phyloP scores from a whole-genome alignment of 371 early-diverging fungal genomes.

The Lichtheimia corymbifera region DNA sequence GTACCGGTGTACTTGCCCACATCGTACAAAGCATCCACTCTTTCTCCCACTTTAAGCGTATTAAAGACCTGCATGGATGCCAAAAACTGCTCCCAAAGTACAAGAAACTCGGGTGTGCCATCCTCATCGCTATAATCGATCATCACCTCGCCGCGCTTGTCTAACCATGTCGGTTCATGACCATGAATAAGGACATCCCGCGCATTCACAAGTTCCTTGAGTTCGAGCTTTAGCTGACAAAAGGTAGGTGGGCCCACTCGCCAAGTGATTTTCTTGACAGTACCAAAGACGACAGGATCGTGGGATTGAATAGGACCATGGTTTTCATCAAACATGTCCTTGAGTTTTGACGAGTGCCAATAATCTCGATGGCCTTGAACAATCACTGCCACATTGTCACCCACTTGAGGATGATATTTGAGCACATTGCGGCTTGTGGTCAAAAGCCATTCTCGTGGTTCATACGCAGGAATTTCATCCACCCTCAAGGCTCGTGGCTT shows the following conservation, averaged over 20 bases:
- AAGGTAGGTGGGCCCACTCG: conserved; percentile 73
- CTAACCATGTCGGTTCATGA: conserved; percentile 40
- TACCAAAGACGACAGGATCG: conserved; percentile 61
- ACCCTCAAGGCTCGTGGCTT: conserved; percentile 24
- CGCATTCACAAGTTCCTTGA: conserved; percentile 37
- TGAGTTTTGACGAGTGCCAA: conserved; percentile 53
- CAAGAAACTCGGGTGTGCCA: conserved; percentile 70
- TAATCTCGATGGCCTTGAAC: conserved; percentile 69
- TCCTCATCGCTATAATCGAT: conserved; percentile 75
- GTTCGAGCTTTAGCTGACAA: conserved; percentile 57
- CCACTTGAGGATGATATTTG: conserved; percentile 74
- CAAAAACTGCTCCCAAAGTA: conserved; percentile 64
- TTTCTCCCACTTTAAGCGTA: conserved; percentile 46
- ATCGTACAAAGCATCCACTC: conserved; percentile 68
- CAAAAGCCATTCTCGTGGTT: conserved; percentile 66
- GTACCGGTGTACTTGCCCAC: conserved; percentile 65
- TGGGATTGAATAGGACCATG: conserved; percentile 52
- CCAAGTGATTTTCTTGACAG: conserved; percentile 59
- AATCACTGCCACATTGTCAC: conserved; percentile 64
- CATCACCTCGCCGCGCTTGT: conserved; percentile 41
- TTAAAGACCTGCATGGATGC: conserved; percentile 54
- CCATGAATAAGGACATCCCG: conserved; percentile 16
- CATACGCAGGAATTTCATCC: conserved; percentile 37
- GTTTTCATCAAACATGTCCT: conserved; percentile 52
- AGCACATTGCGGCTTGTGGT: conserved; percentile 52